Base-by-base conservation (phyloP, 345 rosid species). In the Durio zibethinus region DNA sequence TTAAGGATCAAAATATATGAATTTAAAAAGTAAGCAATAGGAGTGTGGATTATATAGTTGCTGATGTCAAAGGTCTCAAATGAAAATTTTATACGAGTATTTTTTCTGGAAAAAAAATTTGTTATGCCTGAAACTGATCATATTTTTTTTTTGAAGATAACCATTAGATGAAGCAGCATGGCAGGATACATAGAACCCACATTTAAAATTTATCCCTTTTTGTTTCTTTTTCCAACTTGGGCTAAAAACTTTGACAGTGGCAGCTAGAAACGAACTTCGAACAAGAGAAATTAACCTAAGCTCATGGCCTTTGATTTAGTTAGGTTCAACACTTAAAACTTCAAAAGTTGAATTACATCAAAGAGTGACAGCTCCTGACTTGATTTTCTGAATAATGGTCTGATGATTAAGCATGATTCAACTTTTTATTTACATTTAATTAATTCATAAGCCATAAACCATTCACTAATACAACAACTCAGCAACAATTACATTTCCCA, bases 401-500 rank as follows among this genome's bases (percentile, higher is more conserved):
- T 54, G 60, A 54, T 54, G 11, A 8, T 54, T n/a, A 53, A 53
- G 3, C 40, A 61, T 29, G n/a, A 61, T 61, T 61, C 3, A 65
- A 10, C 23, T 10, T 66, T 20, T 27, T 12, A 40, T 40, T 27
- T 27, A 27, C 36, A 15, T 61, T 29, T 56, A 61, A 15, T 4
- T 61, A 61, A 15, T 33, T 61, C 25, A 8, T 36, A 36, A 36
- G 70, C 11, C 48, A 40, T 40, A 42, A 66, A 10, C 8, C 45
- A 4, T 66, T 66, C 15, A 25, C 53, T 42, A 5, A 23, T 67
- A 23, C 52, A 67, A 7, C 7, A 2, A 54, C 1, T 0, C 73
- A 43, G 18, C 73, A 42, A 21, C 31, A 66, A 11, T 40, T 25
- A 25, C 54, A 68, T 45, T 68, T 68, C 73, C 73, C 73, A 68